Conservation (phyloP, 306 rosid genomes). For the Spatholobus suberectus region DNA sequence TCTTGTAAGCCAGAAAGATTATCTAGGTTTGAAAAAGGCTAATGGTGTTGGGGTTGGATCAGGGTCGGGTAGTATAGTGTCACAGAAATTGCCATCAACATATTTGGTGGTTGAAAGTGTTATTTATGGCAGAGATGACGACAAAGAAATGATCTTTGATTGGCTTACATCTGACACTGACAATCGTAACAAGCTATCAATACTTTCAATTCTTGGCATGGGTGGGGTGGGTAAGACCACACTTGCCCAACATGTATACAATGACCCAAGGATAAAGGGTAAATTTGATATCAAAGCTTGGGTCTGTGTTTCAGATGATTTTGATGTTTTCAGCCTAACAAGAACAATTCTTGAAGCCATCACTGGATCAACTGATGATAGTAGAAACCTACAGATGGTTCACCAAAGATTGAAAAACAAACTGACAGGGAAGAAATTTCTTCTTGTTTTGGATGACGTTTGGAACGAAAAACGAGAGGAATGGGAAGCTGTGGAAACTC, state of each 20-base stretch:
- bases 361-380: background rate
- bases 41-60: background rate
- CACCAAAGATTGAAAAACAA: background rate
- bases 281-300: background rate
- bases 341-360: background rate
- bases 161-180: background rate
- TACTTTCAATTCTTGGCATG: background rate
- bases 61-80: background rate
- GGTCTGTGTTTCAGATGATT: background rate
- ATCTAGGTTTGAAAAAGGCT: background rate
- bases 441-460: background rate
- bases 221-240: background rate
- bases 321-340: background rate
- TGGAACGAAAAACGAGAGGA: background rate
- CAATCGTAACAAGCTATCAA: background rate
- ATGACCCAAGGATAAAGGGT: background rate
- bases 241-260: background rate
- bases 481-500: background rate
- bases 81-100: background rate
- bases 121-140: background rate
- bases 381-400: background rate
- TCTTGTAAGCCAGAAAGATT: background rate
- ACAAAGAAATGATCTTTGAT: background rate
- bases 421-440: background rate
- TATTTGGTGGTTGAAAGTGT: background rate